Base-by-base conservation (phyloP, 768 basidiomycete species). In the Boletus subparvulus region DNA sequence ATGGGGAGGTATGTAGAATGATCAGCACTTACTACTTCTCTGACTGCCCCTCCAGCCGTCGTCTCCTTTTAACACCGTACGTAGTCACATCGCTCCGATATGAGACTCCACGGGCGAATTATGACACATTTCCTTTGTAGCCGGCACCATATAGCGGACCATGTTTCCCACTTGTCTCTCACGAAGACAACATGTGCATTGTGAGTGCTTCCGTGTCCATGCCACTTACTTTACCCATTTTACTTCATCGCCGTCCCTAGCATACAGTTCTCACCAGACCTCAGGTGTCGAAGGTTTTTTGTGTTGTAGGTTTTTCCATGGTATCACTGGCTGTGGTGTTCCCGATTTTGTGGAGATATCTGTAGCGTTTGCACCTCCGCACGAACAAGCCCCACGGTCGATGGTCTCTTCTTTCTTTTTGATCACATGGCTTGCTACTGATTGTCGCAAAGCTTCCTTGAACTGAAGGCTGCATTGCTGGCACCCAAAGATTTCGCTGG, bases 261-360 rank as follows among this genome's bases (percentile, higher is more conserved):
- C 73, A 82, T 61, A 72, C 76, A 21, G 81, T 85, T 19, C 73
- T 84, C 19, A 80, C 78, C 33, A 73, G 48, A 45, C 35, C 54
- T 30, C 47, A 63, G 6, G 53, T 69, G 33, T 52, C 57, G 6
- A 59, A 55, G 45, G 47, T 63, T 6, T 55, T 61, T 37, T 69
- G 65, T 42, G 48, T 57, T 11, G 71, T 83, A 21, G 83, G 83
- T 3, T 83, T 83, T 59, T 83, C 82, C 4, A 85, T 85, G 84
- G 82, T 51, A 83, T 62, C 75, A 84, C 59, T 84, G 81, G 83
- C 82, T 1, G 77, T 80, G n/a, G 69, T 83, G 60, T 83, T 58
- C 82, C 83, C 3, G 82, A 84, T 50, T 78, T 77, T 33, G 78
- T 85, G 26, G 77, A 83, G 56, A 77, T 71, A 78, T 79, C 63